Conservation (phyloP, 139 green algal species). For the Chara braunii region DNA sequence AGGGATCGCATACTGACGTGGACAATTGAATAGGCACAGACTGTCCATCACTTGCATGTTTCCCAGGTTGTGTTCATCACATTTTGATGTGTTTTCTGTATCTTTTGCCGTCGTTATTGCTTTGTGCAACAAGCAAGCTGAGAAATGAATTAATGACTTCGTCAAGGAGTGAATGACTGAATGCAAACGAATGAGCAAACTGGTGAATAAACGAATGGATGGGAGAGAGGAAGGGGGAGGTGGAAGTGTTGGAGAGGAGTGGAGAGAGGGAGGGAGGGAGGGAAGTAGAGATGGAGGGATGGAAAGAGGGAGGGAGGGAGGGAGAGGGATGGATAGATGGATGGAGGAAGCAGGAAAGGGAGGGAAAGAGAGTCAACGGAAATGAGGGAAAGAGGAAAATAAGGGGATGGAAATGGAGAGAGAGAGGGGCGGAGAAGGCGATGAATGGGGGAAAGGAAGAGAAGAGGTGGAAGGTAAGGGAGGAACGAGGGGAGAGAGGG, state of each 20-base stretch:
- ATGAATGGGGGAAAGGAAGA: neutral
- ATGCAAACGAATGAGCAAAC: neutral
- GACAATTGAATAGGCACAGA: too few relatives aligned
- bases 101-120: too few relatives aligned
- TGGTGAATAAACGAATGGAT: neutral
- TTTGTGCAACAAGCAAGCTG: too few relatives aligned
- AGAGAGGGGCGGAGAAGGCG: neutral
- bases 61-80: too few relatives aligned
- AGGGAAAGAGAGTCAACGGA: neutral
- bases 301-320: slow-evolving; percentile 1
- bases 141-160: too few relatives aligned
- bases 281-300: slow-evolving; percentile 1
- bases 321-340: neutral
- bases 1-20: too few relatives aligned
- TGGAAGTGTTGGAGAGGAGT: slow-evolving; percentile 4
- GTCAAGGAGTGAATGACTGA: too few relatives aligned
- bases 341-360: neutral
- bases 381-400: neutral
- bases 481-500: neutral
- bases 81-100: too few relatives aligned
- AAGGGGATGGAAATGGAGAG: neutral
- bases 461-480: neutral
- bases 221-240: slow-evolving; percentile 5
- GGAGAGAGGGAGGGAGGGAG: slow-evolving; percentile 14
- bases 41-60: too few relatives aligned